Conservation (phyloP, 257 asterid species). For the Lithospermum erythrorhizon region DNA sequence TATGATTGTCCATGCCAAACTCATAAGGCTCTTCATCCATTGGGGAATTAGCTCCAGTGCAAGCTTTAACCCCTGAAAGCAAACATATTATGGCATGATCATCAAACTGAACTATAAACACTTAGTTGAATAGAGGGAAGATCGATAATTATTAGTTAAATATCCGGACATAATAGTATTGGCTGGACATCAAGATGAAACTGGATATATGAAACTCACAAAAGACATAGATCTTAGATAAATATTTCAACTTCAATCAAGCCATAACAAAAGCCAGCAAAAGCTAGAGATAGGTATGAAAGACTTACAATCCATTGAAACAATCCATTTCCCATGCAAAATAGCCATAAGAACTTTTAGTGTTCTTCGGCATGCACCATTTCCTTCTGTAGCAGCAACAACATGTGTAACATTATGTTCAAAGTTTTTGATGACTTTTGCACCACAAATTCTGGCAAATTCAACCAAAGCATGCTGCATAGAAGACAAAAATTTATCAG, state of each 20-base stretch:
- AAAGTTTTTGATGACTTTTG: conserved; percentile 61
- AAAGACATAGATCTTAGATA: not conserved
- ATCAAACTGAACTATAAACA: conserved; percentile 4
- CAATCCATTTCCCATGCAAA: conserved; percentile 74
- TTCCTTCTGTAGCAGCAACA: conserved; percentile 64
- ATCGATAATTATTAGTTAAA: not conserved
- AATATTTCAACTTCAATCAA: not conserved
- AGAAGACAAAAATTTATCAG: not conserved
- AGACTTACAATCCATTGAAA: conserved; percentile 68
- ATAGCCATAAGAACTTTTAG: conserved; percentile 85
- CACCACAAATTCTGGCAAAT: conserved; percentile 55
- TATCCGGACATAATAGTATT: too few species aligned
- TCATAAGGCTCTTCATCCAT: conserved; percentile 71
- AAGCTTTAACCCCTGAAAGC: conserved; percentile 70
- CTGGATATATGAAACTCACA: too few species aligned
- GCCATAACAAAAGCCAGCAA: not conserved
- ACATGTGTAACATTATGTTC: conserved; percentile 72
- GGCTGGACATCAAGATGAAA: too few species aligned
- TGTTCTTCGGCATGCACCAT: conserved; percentile 79
- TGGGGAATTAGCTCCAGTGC: conserved; percentile 40
- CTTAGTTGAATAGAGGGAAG: not conserved
- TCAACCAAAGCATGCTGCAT: conserved; percentile 45
- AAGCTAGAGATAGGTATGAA: not conserved
- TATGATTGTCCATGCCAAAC: conserved; percentile 67
- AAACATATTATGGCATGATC: conserved; percentile 6